Conservation (phyloP, 1,139 yeast species). For the Meyerozyma elateridarum region DNA sequence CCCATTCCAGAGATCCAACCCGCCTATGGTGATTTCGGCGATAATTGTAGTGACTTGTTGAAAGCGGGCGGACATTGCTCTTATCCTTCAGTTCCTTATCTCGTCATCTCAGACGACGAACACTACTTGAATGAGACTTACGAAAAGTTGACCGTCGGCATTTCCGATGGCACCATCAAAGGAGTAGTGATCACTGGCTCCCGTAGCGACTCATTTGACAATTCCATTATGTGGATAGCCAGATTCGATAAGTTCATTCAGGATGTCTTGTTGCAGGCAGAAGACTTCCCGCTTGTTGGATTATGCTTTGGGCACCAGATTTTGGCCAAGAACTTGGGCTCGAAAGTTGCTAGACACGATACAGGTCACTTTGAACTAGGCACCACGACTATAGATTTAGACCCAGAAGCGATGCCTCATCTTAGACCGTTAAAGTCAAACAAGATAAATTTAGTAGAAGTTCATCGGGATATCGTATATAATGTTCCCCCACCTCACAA, state of each 20-base stretch:
- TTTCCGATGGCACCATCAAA: slow-evolving; percentile 30
- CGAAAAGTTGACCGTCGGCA: slow-evolving; percentile 15
- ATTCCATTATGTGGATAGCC: slow-evolving; percentile 48
- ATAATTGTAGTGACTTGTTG: slow-evolving; percentile 34
- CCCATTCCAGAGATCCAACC: slow-evolving; percentile 26
- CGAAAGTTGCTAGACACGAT: slow-evolving; percentile 50
- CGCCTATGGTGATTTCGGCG: slow-evolving; percentile 50
- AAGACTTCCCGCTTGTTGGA: slow-evolving; percentile 48
- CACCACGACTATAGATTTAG: slow-evolving; percentile 45
- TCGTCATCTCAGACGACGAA: slow-evolving; percentile 6
- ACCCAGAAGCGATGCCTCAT: no score
- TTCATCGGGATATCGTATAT: slow-evolving; percentile 68
- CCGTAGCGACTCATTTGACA: slow-evolving; percentile 51
- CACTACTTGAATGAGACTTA: slow-evolving; percentile 14
- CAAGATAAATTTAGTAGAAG: slow-evolving; percentile 48
- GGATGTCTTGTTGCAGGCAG: slow-evolving; percentile 19
- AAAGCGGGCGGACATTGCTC: slow-evolving; percentile 11
- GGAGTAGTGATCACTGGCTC: slow-evolving; percentile 66
- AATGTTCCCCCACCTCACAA: slow-evolving; percentile 35
- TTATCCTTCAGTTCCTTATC: slow-evolving; percentile 5
- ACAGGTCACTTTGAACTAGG: slow-evolving; percentile 73
- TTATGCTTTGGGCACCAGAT: slow-evolving; percentile 89
- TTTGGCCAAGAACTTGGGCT: slow-evolving; percentile 61
- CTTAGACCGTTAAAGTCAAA: slow-evolving; percentile 29
- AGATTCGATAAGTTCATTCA: slow-evolving; percentile 41